Conservation (phyloP, 768 basidiomycete species). For the Suillus plorans region DNA sequence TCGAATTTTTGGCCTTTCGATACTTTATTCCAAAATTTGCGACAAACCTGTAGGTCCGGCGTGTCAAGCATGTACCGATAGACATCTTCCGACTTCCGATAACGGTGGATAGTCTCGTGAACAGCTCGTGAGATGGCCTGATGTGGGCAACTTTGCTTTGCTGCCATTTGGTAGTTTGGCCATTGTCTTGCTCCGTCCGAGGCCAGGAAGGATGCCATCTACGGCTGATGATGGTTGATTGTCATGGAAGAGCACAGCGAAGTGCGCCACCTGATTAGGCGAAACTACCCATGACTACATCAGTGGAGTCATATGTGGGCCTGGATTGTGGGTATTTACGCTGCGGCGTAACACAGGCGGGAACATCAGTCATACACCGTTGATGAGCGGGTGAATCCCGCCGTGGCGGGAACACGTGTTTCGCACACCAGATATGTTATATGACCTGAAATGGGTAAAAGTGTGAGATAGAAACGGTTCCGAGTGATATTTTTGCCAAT, state of each 20-base stretch:
- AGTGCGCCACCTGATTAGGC: not conserved
- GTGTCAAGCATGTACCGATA: not conserved
- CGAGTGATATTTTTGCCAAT: constrained; percentile 5
- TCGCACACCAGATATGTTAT: not conserved
- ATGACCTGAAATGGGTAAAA: constrained; percentile 1
- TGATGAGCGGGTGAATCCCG: constrained; percentile 8
- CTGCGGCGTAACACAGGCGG: constrained; percentile 5
- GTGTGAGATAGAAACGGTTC: constrained; percentile 8
- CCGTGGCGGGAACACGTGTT: constrained; percentile 7
- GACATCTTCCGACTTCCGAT: not conserved
- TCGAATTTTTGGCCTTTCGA: not conserved
- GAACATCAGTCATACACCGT: constrained; percentile 4
- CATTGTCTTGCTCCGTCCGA: not conserved
- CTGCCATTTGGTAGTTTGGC: not conserved
- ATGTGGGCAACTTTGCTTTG: not conserved
- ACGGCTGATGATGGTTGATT: no score
- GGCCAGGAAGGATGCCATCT: not conserved
- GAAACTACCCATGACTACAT: no score
- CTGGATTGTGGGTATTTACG: not conserved
- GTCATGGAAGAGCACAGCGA: not conserved
- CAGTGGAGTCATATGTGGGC: no score
- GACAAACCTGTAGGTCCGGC: not conserved
- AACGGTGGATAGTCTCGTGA: not conserved
- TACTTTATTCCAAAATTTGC: not conserved
- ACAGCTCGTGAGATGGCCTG: not conserved